These are phyloP conservation scores for Aspergillus udagawae DNA, from an alignment of 2,329 filamentous ascomycete genomes.

Conservation along the genomic window DNA sequence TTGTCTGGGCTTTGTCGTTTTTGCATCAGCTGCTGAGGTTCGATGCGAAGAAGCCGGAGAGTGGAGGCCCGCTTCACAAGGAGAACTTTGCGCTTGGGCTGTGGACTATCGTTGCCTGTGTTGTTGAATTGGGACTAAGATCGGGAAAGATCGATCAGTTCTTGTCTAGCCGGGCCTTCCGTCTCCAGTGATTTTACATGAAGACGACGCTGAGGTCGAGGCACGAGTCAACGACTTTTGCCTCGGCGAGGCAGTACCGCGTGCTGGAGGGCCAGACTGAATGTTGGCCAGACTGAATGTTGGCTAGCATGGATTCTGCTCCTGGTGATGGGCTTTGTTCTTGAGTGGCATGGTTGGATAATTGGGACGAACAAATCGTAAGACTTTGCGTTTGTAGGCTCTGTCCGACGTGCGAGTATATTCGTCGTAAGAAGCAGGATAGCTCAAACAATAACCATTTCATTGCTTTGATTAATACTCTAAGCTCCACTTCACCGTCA, in stretches of 20 bases:
- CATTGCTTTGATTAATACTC: not conserved
- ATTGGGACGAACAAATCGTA: not conserved
- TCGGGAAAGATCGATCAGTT: slow-evolving; percentile 58
- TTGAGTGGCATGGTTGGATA: not conserved
- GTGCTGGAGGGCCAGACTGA: not conserved
- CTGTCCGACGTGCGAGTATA: not conserved
- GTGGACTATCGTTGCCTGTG: slow-evolving; percentile 5
- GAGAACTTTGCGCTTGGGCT: slow-evolving; percentile 4
- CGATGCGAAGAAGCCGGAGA: slow-evolving; percentile 3
- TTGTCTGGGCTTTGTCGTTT: slow-evolving; percentile 3
- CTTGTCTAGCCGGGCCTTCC: not conserved
- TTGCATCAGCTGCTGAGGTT: slow-evolving; percentile 3
- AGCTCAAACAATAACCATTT: not conserved
- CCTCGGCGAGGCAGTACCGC: not conserved
- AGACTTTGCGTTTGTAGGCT: not conserved
- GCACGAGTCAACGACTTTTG: not conserved
- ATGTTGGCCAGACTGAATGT: too few relatives aligned
- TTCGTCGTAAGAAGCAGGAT: too few relatives aligned
- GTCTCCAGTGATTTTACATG: not conserved
- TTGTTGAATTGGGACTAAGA: slow-evolving; percentile 3
- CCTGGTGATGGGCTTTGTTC: not conserved
- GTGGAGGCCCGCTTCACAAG: slow-evolving; percentile 1
- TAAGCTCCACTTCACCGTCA: too few relatives aligned
- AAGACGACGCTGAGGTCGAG: not conserved
- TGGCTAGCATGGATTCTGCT: not conserved